Conservation (phyloP, 2,329 filamentous ascomycete genomes). For the Curvularia hawaiiensis region DNA sequence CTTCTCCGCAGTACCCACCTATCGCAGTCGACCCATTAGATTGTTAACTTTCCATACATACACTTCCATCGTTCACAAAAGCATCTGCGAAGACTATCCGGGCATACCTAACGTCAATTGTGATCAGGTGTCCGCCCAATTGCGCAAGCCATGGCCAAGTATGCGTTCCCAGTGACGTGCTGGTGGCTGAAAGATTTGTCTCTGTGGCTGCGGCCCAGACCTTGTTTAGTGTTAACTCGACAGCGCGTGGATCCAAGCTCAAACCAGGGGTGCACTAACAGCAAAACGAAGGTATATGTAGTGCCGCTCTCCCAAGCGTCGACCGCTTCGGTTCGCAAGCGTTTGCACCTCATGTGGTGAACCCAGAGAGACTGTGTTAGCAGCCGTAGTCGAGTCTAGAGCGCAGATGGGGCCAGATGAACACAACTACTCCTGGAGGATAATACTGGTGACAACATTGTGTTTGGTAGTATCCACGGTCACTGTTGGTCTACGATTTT, state of each 20-base stretch:
- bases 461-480: neutral
- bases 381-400: neutral
- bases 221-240: neutral
- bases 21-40: neutral
- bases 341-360: neutral
- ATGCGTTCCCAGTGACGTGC: neutral
- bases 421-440: neutral
- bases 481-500: neutral
- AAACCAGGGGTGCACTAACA: neutral
- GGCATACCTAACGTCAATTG: neutral
- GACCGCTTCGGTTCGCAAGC: neutral
- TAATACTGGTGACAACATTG: neutral
- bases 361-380: neutral
- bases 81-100: neutral
- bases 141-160: neutral
- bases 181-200: neutral
- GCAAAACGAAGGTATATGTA: neutral
- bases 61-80: neutral
- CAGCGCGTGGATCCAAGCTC: neutral
- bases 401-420: neutral
- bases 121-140: neutral
- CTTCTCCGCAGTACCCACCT: neutral
- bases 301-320: neutral
- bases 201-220: neutral
- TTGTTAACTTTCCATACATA: too few relatives aligned